phyloP scores from a whole-genome alignment of 345 rosid genomes.

The Euphorbia peplus region DNA sequence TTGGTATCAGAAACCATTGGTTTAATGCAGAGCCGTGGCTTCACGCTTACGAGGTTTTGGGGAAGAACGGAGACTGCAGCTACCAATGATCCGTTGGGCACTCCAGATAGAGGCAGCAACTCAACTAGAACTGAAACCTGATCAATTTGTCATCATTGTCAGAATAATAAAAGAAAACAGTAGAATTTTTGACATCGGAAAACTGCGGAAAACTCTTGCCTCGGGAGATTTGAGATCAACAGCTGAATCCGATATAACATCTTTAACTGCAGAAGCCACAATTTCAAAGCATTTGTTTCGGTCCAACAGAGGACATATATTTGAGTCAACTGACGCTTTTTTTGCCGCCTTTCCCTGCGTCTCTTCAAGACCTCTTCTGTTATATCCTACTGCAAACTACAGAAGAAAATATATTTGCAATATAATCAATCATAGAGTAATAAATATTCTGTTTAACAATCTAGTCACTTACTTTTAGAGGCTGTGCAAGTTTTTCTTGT shows the following conservation, averaged over 20 bases:
- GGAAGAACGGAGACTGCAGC: conserved; percentile 84
- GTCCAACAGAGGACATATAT: conserved; percentile 52
- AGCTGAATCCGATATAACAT: conserved; percentile 59
- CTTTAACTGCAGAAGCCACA: conserved; percentile 85
- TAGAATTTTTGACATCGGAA: not conserved
- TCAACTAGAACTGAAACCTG: conserved; percentile 84
- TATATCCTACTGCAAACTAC: conserved; percentile 90
- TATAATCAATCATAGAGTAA: not conserved
- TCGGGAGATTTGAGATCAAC: conserved; percentile 90
- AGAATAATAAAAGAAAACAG: not conserved
- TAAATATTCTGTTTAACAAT: not conserved
- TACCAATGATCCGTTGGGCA: conserved; percentile 51
- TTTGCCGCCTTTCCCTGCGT: conserved; percentile 39
- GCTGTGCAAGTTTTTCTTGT: conserved; percentile 37
- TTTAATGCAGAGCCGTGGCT: conserved; percentile 78
- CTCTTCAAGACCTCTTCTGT: conserved; percentile 82
- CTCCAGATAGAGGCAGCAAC: conserved; percentile 75
- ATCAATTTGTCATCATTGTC: conserved; percentile 14
- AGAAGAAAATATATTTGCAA: not conserved
- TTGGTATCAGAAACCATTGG: conserved; percentile 49
- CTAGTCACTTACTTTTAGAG: conserved; percentile 54
- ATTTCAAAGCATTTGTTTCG: conserved; percentile 70
- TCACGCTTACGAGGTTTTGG: conserved; percentile 58
- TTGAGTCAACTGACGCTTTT: conserved; percentile 35
- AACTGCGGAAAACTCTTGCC: conserved; percentile 33